Evolutionary conservation across 192 early-diverging fungal genomes (phyloP), one percentile per base, ranked within the genome.

Genomic region (Gaertneriomyces sp.): DNA sequence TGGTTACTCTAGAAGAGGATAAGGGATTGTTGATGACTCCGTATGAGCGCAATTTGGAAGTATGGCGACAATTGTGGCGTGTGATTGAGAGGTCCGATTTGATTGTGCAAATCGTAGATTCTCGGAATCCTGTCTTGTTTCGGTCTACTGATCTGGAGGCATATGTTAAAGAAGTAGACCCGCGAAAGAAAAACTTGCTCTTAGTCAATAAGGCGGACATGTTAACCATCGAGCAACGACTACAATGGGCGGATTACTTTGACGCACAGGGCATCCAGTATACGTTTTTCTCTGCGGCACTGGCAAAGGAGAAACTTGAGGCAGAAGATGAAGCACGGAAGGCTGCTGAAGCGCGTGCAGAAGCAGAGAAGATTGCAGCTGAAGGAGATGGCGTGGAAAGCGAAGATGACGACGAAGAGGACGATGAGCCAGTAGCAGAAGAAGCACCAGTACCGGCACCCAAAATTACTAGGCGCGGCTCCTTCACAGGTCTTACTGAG

Each of bases 171-270:
- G 92, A 99, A 83, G 87, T 97, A 6, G 85, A 95, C 66, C 72
- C 80, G 42, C 76, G 84, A 57, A 99, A 99, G 75, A 81, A 79
- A 53, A 93, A 92, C 69, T 69, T 99, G 53, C 75, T 99, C 45
- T 80, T 99, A 69, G 86, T 99, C 63, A 99, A 99, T 78, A 99
- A 99, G 86, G 97, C 95, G 7, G 97, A 99, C 76, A 90, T 98
- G 79, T 76, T 99, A 72, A 95, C 91, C 3, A 82, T 82, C 25
- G 70, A 79, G 63, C 97, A 99, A 79, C 82, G 87, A 69, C 49
- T 64, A 14, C 66, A 71, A 8, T 99, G 97, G 97, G 95, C 94
- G 4, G 87, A 90, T 61, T 91, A 92, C 69, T 95, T 98, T 77
- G 88, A 91, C 45, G 58, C 72, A 33, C 70, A 93, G 57, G 87